Conservation (phyloP, 768 basidiomycete species). For the Tricholoma hemisulphureum region DNA sequence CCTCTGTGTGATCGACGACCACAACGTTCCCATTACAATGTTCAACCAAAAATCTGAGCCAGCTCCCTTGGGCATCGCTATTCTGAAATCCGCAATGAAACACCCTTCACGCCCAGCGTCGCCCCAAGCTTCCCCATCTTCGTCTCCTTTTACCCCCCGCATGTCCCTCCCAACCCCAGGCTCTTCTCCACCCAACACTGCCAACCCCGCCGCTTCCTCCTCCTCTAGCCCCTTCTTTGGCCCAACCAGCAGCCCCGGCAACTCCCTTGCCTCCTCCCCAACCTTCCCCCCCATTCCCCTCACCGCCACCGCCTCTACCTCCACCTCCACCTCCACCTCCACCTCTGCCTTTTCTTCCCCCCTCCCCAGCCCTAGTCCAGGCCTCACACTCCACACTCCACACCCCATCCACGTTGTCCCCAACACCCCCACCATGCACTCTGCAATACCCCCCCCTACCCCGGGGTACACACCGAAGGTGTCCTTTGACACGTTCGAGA, state of each 20-base stretch:
- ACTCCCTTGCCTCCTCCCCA: not conserved
- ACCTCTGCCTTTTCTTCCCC: not conserved
- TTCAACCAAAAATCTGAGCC: not conserved
- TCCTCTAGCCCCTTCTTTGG: not conserved
- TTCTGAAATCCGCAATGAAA: not conserved
- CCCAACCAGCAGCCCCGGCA: not conserved
- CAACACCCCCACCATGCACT: constrained; percentile 10
- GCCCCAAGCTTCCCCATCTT: not conserved
- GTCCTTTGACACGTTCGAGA: constrained; percentile 87
- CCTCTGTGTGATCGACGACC: not conserved
- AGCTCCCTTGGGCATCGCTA: not conserved
- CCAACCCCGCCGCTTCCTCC: not conserved
- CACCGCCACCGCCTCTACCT: not conserved
- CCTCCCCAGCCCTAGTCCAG: not conserved
- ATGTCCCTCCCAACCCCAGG: not conserved
- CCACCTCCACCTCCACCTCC: not conserved
- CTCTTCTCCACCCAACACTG: not conserved
- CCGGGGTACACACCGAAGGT: constrained; percentile 64
- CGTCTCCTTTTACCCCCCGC: not conserved
- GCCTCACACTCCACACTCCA: not conserved
- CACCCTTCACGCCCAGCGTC: not conserved
- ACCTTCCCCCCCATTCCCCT: not conserved
- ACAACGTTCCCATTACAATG: not conserved
- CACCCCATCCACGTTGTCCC: constrained; percentile 1
- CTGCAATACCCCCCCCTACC: constrained; percentile 11